Evolutionary conservation across 106 monocot species (phyloP), one percentile per base, ranked within the genome.

Genomic region (Acorus calamus): DNA sequence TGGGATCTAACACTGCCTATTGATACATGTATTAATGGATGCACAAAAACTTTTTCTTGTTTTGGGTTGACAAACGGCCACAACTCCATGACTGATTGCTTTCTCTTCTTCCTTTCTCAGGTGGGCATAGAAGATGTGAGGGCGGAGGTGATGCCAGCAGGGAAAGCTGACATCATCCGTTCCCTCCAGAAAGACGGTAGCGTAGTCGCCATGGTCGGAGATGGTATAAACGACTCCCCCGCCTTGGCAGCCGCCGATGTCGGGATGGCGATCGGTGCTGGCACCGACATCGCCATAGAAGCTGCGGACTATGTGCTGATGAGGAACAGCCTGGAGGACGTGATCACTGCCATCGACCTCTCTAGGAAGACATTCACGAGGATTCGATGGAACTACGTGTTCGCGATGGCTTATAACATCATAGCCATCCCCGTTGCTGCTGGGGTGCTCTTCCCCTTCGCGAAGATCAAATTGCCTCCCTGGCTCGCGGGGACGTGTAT

Each of bases 201-300:
- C 6, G 55, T 79, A 4, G 94, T 96, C 2, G 94, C 94, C 4
- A 96, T 96, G 94, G 87, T 96, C 0, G 94, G 94, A 1, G 94
- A 96, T 11, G 94, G 94, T 44, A 96, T 96, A 60, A 96, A 96
- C 12, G 94, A 96, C 63, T 96, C 94, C 7, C 94, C 94, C 1
- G 94, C 94, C 7, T 78, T 96, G 1, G 94, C 78, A 3, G 94
- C 83, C 2, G 89, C 94, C 1, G 86, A 94, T 60, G 81, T 94
- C 0, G 94, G 94, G 10, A 94, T 94, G 81, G 94, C 94, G 5
- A 94, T 94, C 8, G 94, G 94, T 3, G 82, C 89, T 0, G 94
- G 94, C 4, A 94, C 94, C 0, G 94, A 94, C 66, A 82, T 94
- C 11, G 94, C 94, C 55, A 78, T 94, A 2, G 94, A 94, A 59